Evolutionary conservation across 192 early-diverging fungal genomes (phyloP), one percentile per base, ranked within the genome.

Genomic region (Gamsiella multidivaricata): DNA sequence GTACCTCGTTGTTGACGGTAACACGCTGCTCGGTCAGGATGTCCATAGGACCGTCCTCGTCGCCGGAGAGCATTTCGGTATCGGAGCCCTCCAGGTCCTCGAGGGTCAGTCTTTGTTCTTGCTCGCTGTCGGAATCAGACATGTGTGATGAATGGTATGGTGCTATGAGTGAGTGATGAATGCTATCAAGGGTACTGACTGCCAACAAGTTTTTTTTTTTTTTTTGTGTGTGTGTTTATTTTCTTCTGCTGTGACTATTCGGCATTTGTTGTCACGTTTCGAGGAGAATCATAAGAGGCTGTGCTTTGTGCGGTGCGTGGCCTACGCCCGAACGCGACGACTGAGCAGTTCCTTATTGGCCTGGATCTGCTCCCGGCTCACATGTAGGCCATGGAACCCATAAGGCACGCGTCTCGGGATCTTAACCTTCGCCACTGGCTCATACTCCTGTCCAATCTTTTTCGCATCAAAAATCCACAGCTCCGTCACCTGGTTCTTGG

Each of bases 71-170:
- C 54, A 73, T 59, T 32, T 73, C 70, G 11, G 70, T 33, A 65
- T 73, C 70, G 37, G 70, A 73, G n/a, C 61, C 61, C 25, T 78
- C 74, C 4, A 78, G 66, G 74, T 78, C 74, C 53, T 78, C 74
- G 26, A 78, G 53, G 20, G 74, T 78, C 6, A 69, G 60, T 68
- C 54, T 63, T 41, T 78, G 65, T 49, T 78, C 74, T 29, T 78
- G 42, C n/a, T 78, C 74, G 61, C 74, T 78, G 28, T 78, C 74
- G 42, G 74, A 78, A 61, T 69, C 65, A 51, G 74, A 78, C 74
- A 78, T 78, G 32, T 28, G 33, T 61, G 17, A 56, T 32, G 60
- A 20, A 56, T 60, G 49, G 51, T 29, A 61, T 57, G 50, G 41
- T 28, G 46, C 61, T 55, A 36, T 17, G 20, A 53, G 54, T 17